These are phyloP conservation scores for Penicillium crystallinum DNA, from an alignment of 495 filamentous ascomycete genomes.

Conservation along the genomic window DNA sequence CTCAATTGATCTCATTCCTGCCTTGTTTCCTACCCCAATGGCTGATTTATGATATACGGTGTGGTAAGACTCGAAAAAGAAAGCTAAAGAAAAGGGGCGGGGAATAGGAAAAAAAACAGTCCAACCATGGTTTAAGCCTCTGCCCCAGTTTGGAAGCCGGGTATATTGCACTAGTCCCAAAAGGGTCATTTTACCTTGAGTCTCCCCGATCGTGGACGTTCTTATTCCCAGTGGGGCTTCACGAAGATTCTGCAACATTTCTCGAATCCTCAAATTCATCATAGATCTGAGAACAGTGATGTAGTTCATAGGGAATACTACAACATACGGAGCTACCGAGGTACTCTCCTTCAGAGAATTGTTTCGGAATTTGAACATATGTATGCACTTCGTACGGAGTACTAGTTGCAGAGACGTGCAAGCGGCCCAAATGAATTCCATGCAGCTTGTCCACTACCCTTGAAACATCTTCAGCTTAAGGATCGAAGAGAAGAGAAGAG, in stretches of 20 bases:
- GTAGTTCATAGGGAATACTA: too few relatives aligned
- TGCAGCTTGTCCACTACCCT: slow-evolving; percentile 25
- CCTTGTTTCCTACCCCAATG: not conserved
- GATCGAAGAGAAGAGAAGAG: slow-evolving; percentile 3
- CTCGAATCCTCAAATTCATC: not conserved
- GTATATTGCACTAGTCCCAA: slow-evolving; percentile 13
- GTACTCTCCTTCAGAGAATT: not conserved
- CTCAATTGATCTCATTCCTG: not conserved
- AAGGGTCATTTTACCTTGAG: slow-evolving; percentile 15
- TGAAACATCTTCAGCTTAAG: slow-evolving; percentile 20
- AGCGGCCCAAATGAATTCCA: slow-evolving; percentile 7
- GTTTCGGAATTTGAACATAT: slow-evolving; percentile 2
- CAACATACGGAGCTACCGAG: not conserved
- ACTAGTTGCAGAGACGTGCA: not conserved
- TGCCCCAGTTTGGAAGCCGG: slow-evolving; percentile 5
- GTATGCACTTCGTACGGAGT: too few relatives aligned
- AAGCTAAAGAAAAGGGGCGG: slow-evolving; percentile 21
- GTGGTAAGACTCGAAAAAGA: not conserved
- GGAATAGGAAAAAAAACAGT: slow-evolving; percentile 17
- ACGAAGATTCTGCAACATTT: slow-evolving; percentile 6
- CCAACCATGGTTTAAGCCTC: slow-evolving; percentile 29
- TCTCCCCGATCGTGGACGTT: slow-evolving; percentile 5
- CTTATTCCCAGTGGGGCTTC: slow-evolving; percentile 14
- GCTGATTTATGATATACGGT: not conserved
- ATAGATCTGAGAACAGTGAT: too few relatives aligned